phyloP scores from a whole-genome alignment of 1,284 basidiomycete species.

The Jaminaea rosea region DNA sequence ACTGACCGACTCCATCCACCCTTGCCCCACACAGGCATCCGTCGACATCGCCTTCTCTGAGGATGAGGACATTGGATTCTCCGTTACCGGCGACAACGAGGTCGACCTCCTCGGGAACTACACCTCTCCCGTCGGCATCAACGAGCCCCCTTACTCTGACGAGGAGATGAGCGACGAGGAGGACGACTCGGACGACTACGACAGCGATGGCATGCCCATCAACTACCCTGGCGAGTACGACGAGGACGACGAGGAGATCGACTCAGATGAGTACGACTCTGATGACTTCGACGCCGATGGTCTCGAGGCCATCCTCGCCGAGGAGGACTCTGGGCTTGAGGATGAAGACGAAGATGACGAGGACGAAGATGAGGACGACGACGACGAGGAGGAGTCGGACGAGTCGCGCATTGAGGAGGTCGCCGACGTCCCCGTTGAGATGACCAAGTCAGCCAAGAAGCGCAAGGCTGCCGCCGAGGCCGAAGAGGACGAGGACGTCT shows the following conservation, averaged over 20 bases:
- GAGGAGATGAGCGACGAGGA: slow-evolving; percentile 22
- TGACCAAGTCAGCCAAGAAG: slow-evolving; percentile 11
- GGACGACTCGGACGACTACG: slow-evolving; percentile 49
- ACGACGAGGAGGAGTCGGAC: slow-evolving; percentile 9
- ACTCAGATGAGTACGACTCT: slow-evolving; percentile 52
- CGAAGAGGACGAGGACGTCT: slow-evolving; percentile 46
- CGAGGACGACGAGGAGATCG: slow-evolving; percentile 52
- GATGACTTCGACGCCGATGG: slow-evolving; percentile 52
- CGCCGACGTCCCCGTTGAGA: slow-evolving; percentile 5
- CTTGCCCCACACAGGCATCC: slow-evolving; percentile 57
- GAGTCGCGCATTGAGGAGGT: slow-evolving; percentile 19
- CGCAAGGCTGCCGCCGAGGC: slow-evolving; percentile 59
- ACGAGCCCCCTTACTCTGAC: slow-evolving; percentile 51
- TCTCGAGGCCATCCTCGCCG: slow-evolving; percentile 36
- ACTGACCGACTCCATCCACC: not conserved
- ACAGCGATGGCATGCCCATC: slow-evolving; percentile 53
- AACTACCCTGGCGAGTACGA: slow-evolving; percentile 24
- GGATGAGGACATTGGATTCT: slow-evolving; percentile 59
- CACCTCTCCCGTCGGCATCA: slow-evolving; percentile 53
- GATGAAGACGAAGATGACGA: slow-evolving; percentile 28
- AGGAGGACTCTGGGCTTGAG: slow-evolving; percentile 21
- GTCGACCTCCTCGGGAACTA: slow-evolving; percentile 86
- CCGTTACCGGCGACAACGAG: slow-evolving; percentile 72
- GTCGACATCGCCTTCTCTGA: slow-evolving; percentile 60
- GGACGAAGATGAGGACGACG: slow-evolving; percentile 10